Evolutionary conservation across 225 moss, liverwort and hornwort genomes (phyloP).

Genomic region (Neckera pumila): DNA sequence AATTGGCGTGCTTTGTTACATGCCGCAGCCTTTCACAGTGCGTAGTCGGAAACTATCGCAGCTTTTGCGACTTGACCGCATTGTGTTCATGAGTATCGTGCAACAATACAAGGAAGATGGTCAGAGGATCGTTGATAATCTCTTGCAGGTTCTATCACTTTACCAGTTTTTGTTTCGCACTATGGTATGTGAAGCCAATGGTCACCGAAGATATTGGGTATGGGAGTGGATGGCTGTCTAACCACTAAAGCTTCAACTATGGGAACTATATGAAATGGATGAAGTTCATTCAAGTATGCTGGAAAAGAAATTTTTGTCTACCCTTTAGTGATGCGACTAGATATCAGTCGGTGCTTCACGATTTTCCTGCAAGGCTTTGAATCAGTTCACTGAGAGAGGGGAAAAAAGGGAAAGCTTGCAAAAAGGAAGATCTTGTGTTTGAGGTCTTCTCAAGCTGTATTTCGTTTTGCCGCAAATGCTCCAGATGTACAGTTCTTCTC

Average conservation of each 20-base stretch:
- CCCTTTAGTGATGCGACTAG: not conserved
- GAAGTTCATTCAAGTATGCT: not conserved
- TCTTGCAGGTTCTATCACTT: slow-evolving; percentile 48
- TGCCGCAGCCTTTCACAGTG: slow-evolving; percentile 88
- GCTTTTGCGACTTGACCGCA: slow-evolving; percentile 68
- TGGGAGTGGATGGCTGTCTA: not conserved
- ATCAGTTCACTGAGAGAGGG: not conserved
- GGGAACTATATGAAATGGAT: not conserved
- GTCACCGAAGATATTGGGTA: not conserved
- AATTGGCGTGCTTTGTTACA: slow-evolving; percentile 85
- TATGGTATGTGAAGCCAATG: not conserved
- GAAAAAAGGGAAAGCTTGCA: not conserved
- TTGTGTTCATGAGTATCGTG: slow-evolving; percentile 57
- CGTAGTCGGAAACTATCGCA: slow-evolving; percentile 66
- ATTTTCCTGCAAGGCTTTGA: not conserved
- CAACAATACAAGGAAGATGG: slow-evolving; percentile 74
- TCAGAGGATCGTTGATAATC: slow-evolving; percentile 71
- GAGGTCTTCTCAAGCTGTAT: not conserved
- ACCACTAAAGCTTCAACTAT: not conserved
- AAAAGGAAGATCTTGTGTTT: not conserved
- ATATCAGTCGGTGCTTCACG: not conserved
- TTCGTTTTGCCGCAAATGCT: not conserved
- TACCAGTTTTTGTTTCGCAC: not conserved
- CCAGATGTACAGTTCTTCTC: not conserved
- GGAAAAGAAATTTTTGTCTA: not conserved